A percentile compares a stretch with the other conserved stretches of the same genome.
phyloP scores from a whole-genome alignment of 2,329 filamentous ascomycete species.

The Zasmidium angulare region DNA sequence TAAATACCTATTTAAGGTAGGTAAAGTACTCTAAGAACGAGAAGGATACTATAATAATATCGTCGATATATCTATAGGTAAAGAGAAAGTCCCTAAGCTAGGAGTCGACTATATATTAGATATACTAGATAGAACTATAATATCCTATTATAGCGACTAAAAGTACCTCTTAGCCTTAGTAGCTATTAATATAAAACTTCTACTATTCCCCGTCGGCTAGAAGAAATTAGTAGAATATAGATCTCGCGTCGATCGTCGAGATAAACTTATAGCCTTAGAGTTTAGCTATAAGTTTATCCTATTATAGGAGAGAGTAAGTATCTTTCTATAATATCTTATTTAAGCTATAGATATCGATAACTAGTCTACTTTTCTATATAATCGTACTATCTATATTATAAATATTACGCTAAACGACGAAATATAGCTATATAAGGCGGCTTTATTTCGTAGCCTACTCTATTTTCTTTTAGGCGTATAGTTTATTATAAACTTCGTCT shows the following conservation, averaged over 20 bases:
- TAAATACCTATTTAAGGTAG: background rate
- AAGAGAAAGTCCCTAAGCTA: background rate
- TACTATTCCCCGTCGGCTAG: background rate
- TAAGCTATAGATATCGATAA: background rate
- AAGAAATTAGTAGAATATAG: background rate
- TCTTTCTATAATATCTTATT: background rate
- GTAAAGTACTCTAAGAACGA: background rate
- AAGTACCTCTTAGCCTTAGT: too few relatives aligned
- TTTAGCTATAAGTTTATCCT: background rate
- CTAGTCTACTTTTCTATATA: too few relatives aligned
- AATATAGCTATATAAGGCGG: background rate
- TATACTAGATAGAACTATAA: background rate
- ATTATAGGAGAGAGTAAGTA: background rate
- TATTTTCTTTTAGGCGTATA: too few relatives aligned
- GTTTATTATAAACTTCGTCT: background rate
- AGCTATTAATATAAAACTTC: background rate
- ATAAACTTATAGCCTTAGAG: background rate
- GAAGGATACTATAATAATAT: background rate
- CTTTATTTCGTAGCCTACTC: background rate
- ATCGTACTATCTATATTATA: background rate
- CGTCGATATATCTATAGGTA: slow-evolving; percentile 1
- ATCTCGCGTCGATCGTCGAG: background rate
- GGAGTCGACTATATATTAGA: background rate
- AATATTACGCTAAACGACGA: background rate
- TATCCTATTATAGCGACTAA: slow-evolving; percentile 3